These are phyloP conservation scores for Fusarium sp. DNA, from an alignment of 2,329 filamentous ascomycete genomes.

Conservation along the genomic window DNA sequence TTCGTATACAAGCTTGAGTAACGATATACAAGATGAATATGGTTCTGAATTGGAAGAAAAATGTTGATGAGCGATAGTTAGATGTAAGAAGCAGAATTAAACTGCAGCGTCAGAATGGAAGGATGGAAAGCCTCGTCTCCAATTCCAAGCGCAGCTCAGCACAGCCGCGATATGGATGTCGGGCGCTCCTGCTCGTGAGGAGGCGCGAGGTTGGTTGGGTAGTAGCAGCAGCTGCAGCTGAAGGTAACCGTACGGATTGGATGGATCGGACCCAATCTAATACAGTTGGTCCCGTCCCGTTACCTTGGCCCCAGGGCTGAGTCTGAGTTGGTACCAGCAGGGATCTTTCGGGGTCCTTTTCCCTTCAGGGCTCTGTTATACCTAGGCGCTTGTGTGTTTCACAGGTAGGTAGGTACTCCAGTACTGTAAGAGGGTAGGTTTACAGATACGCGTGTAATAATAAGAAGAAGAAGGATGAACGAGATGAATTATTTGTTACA, in stretches of 20 bases:
- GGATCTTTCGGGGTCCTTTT: slow-evolving; percentile 32
- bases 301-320: slow-evolving; percentile 38
- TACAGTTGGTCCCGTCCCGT: slow-evolving; percentile 8
- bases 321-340: slow-evolving; percentile 31
- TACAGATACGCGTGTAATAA: not conserved
- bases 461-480: not conserved
- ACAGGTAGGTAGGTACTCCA: not conserved
- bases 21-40: not conserved
- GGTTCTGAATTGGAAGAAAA: not conserved
- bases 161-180: slow-evolving; percentile 37
- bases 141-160: slow-evolving; percentile 24
- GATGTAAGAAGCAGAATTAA: slow-evolving; percentile 17
- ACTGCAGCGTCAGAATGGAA: slow-evolving; percentile 5
- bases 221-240: not conserved
- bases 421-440: not conserved
- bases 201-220: slow-evolving; percentile 41
- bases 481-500: slow-evolving; percentile 1
- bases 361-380: slow-evolving; percentile 1
- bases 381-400: slow-evolving; percentile 28
- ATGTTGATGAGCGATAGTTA: slow-evolving; percentile 7
- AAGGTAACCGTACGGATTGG: not conserved
- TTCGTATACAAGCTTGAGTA: slow-evolving; percentile 12
- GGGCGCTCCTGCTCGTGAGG: slow-evolving; percentile 16
- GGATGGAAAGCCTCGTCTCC: slow-evolving; percentile 30
- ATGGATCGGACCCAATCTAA: not conserved